Evolutionary conservation across 1,284 basidiomycete species (phyloP).

Genomic region (Malassezia sympodialis): DNA sequence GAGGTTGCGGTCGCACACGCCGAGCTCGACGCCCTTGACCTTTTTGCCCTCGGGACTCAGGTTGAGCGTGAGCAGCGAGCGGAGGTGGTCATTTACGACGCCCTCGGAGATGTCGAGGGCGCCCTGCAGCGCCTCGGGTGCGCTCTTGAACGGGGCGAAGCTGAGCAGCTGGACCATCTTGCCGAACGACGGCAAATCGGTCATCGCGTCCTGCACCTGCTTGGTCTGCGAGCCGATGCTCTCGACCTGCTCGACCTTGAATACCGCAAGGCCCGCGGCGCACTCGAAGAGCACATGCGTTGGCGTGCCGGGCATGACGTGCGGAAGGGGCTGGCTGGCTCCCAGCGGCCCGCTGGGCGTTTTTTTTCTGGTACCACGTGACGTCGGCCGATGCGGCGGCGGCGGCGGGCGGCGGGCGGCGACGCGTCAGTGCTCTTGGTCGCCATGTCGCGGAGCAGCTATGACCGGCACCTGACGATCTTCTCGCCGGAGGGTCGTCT

Average conservation of each 20-base stretch:
- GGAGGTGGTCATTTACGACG: slow-evolving; percentile 75
- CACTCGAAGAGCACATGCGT: slow-evolving; percentile 84
- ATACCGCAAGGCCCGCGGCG: slow-evolving; percentile 87
- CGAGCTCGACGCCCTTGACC: slow-evolving; percentile 62
- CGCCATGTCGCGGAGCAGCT: slow-evolving; percentile 44
- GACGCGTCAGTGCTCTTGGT: slow-evolving; percentile 10
- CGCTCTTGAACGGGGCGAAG: slow-evolving; percentile 89
- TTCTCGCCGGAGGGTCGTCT: slow-evolving; percentile 47
- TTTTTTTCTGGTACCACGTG: not conserved
- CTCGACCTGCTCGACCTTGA: slow-evolving; percentile 78
- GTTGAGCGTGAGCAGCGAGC: slow-evolving; percentile 77
- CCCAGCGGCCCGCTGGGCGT: not conserved
- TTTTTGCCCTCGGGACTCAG: slow-evolving; percentile 72
- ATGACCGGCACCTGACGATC: slow-evolving; percentile 47
- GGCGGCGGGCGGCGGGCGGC: not conserved
- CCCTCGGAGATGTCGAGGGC: slow-evolving; percentile 95
- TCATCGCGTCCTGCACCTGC: slow-evolving; percentile 61
- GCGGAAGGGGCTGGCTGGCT: not conserved
- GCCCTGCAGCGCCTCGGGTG: slow-evolving; percentile 90
- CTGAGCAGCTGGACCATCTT: slow-evolving; percentile 88
- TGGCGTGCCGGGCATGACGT: slow-evolving; percentile 41
- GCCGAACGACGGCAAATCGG: slow-evolving; percentile 76
- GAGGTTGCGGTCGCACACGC: slow-evolving; percentile 69
- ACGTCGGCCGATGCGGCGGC: not conserved
- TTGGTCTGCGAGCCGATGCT: slow-evolving; percentile 75